Conservation (phyloP, 768 basidiomycete genomes). For the Russula emetica region DNA sequence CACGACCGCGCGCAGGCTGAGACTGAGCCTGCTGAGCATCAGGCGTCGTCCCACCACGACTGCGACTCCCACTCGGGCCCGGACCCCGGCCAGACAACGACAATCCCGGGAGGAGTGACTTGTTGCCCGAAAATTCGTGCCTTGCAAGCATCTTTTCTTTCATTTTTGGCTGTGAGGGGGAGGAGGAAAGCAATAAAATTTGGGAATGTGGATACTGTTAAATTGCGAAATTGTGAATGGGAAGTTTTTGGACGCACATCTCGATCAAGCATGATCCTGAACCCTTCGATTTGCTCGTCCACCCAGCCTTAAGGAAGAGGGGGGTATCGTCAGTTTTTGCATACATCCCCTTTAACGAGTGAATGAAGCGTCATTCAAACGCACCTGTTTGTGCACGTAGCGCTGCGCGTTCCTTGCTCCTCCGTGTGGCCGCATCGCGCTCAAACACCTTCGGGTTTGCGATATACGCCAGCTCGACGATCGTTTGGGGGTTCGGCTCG, state of each 20-base stretch:
- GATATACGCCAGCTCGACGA: constrained; percentile 75
- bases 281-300: constrained; percentile 89
- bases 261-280: constrained; percentile 84
- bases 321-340: background rate
- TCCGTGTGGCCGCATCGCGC: constrained; percentile 65
- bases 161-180: constrained; percentile 46
- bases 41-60: constrained; percentile 9
- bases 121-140: constrained; percentile 74
- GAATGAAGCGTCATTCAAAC: constrained; percentile 12
- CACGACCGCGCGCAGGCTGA: constrained; percentile 18
- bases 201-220: background rate
- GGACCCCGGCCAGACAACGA: background rate
- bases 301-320: constrained; percentile 46
- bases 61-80: constrained; percentile 8
- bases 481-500: constrained; percentile 44
- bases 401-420: constrained; percentile 61
- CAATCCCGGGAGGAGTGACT: constrained; percentile 24
- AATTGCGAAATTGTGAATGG: background rate
- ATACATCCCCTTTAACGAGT: background rate
- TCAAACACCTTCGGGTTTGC: constrained; percentile 72
- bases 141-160: constrained; percentile 72
- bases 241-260: constrained; percentile 53
- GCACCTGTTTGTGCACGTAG: constrained; percentile 66
- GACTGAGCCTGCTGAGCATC: constrained; percentile 2
- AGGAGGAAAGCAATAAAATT: background rate